Evolutionary conservation across 768 basidiomycete genomes (phyloP).

Genomic region (Porphyrellus cyaneotinctus): DNA sequence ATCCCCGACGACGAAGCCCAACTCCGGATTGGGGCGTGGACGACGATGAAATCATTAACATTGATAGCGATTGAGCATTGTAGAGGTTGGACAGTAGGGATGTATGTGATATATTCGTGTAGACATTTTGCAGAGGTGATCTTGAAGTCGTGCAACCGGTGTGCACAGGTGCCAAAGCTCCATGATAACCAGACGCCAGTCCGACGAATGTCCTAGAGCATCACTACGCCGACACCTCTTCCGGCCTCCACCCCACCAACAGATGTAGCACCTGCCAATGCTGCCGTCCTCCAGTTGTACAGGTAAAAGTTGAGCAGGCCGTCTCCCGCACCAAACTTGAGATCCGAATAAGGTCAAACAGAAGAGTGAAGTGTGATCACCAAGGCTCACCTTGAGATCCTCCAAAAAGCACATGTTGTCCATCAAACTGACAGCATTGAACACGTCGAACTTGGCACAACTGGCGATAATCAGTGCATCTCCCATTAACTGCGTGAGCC

Average conservation of each 20-base stretch:
- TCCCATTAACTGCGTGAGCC: conserved; percentile 66
- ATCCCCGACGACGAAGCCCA: conserved; percentile 48
- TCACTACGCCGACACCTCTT: conserved; percentile 86
- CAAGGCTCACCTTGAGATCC: conserved; percentile 68
- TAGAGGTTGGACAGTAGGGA: not conserved
- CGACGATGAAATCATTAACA: conserved; percentile 78
- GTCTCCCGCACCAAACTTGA: conserved; percentile 88
- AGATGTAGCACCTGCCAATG: conserved; percentile 65
- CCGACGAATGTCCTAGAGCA: conserved; percentile 54
- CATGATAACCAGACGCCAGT: not conserved
- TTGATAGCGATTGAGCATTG: conserved; percentile 66
- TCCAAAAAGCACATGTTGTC: conserved; percentile 82
- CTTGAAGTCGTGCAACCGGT: not conserved
- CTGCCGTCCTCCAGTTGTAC: conserved; percentile 91
- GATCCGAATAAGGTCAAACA: conserved; percentile 4
- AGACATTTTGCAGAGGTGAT: not conserved
- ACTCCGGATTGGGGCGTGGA: conserved; percentile 84
- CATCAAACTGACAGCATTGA: conserved; percentile 94
- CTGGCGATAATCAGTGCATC: conserved; percentile 83
- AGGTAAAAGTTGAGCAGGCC: conserved; percentile 89
- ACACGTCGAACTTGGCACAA: conserved; percentile 88
- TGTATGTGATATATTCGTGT: conserved; percentile 10
- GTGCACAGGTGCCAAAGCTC: not conserved
- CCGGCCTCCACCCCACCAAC: conserved; percentile 56
- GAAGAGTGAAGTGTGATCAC: not conserved